Evolutionary conservation across 257 asterid genomes (phyloP).

Genomic region (Knoxia roxburghii): DNA sequence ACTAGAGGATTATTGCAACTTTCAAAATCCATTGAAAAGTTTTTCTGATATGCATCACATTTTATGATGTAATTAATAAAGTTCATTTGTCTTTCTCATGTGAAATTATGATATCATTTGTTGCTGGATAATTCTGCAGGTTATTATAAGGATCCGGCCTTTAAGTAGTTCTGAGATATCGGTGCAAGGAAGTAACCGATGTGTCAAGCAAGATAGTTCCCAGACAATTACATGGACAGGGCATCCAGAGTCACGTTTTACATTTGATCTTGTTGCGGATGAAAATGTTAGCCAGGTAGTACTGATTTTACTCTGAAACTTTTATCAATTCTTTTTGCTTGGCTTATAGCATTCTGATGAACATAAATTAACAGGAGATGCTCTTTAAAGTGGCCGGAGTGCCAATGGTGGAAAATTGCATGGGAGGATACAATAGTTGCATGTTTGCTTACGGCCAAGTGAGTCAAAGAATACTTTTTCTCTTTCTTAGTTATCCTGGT

Average conservation of each 20-base stretch:
- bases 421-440: slow-evolving; percentile 96
- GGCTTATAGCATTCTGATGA: slow-evolving; percentile 11
- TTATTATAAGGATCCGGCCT: slow-evolving; percentile 83
- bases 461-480: slow-evolving; percentile 18
- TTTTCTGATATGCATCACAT: neutral
- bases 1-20: neutral
- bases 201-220: slow-evolving; percentile 85
- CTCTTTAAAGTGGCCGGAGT: slow-evolving; percentile 82
- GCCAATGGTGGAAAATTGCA: slow-evolving; percentile 95
- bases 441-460: slow-evolving; percentile 99
- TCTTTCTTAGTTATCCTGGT: neutral
- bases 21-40: no score
- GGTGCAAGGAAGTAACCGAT: slow-evolving; percentile 58
- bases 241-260: slow-evolving; percentile 79
- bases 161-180: slow-evolving; percentile 72
- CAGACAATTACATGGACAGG: slow-evolving; percentile 89
- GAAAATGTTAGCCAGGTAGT: slow-evolving; percentile 88
- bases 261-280: slow-evolving; percentile 89
- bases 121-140: slow-evolving; percentile 39
- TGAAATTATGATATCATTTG: neutral
- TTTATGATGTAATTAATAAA: neutral
- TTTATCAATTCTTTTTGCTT: slow-evolving; percentile 7
- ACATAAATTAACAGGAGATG: slow-evolving; percentile 60
- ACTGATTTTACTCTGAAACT: neutral
- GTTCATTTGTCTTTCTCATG: neutral